Percentiles rank a stretch among this genome's conserved stretches.
These are phyloP conservation scores for Thelonectria discophora DNA, from an alignment of 2,329 filamentous ascomycete genomes.

Conservation along the genomic window DNA sequence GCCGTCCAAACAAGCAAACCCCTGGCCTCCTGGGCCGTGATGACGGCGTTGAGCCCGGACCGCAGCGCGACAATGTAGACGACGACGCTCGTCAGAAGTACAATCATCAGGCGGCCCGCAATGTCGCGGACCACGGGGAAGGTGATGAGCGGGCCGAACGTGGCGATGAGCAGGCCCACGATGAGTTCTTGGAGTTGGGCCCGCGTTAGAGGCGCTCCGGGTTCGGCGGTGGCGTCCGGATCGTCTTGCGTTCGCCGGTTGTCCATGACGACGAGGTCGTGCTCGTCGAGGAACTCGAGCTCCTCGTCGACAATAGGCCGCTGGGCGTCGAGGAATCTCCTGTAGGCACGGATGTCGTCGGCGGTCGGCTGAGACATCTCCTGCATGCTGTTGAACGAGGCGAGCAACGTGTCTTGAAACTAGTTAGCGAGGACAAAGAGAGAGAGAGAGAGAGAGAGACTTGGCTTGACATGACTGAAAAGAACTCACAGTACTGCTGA, in stretches of 20 bases:
- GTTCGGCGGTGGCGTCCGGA: not conserved
- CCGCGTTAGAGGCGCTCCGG: not conserved
- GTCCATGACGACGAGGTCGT: constrained; percentile 57
- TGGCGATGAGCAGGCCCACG: constrained; percentile 40
- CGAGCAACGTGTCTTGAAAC: constrained; percentile 65
- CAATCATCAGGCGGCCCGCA: constrained; percentile 65
- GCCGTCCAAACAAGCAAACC: constrained; percentile 42
- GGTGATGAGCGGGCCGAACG: constrained; percentile 66
- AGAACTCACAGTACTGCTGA: constrained; percentile 70
- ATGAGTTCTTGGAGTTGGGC: constrained; percentile 17
- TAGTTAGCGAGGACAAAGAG: constrained; percentile 25
- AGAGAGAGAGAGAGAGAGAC: not conserved
- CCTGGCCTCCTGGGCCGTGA: constrained; percentile 28
- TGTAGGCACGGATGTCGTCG: constrained; percentile 58
- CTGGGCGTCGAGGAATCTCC: constrained; percentile 63
- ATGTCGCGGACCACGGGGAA: constrained; percentile 67
- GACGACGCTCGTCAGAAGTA: constrained; percentile 60
- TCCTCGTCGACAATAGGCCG: constrained; percentile 67
- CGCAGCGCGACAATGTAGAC: constrained; percentile 47
- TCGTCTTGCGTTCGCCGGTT: constrained; percentile 6
- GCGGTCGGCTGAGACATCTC: constrained; percentile 57
- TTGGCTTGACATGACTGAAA: not conserved
- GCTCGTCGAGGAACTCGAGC: constrained; percentile 64
- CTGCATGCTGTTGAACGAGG: constrained; percentile 64
- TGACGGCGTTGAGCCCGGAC: constrained; percentile 33